Evolutionary conservation across 768 basidiomycete species (phyloP), one percentile per base, ranked within the genome.

Genomic region (Amanita brunnescens): DNA sequence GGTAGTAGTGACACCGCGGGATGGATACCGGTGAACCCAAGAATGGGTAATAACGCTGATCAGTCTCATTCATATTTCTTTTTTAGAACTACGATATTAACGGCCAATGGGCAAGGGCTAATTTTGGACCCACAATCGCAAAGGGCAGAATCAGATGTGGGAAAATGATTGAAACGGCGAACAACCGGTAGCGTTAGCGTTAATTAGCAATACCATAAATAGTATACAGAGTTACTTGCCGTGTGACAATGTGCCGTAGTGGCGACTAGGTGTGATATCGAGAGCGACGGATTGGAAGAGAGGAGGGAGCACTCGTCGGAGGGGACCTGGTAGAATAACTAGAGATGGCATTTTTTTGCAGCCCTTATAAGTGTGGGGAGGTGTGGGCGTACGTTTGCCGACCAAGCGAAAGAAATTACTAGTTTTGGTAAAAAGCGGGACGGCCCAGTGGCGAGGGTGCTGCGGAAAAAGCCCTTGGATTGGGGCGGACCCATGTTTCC

Each of bases 401-500:
- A 18, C n/a, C 16, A 50, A 29, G 32, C 42, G 9, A 18, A 18
- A 10, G 42, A 33, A 55, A 57, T 60, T 55, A 1, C 58, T 53
- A 37, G n/a, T 51, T 26, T 50, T 30, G 44, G 61, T 30, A 55
- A 58, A 45, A 49, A 45, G 43, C 35, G 33, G 38, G 52, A 40
- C 37, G 42, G 57, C 46, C 6, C 30, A 18, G 24, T 47, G n/a
- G 6, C 23, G 23, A 23, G 21, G 21, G 21, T 42, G 39, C 49
- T 50, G 49, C 50, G 50, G 40, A 43, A 26, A 43, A 24, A 10
- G 9, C 29, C 30, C 39, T 7, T 44, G 50, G 60, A 62, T 62
- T 59, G 61, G 60, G 26, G 49, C 58, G 57, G 57, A 58, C 60
- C 60, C 52, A 56, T 61, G 52, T 62, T 58, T 49, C 47, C 7